These are phyloP conservation scores for Bretschneidera sinensis DNA, from an alignment of 345 rosid genomes.

Conservation along the genomic window DNA sequence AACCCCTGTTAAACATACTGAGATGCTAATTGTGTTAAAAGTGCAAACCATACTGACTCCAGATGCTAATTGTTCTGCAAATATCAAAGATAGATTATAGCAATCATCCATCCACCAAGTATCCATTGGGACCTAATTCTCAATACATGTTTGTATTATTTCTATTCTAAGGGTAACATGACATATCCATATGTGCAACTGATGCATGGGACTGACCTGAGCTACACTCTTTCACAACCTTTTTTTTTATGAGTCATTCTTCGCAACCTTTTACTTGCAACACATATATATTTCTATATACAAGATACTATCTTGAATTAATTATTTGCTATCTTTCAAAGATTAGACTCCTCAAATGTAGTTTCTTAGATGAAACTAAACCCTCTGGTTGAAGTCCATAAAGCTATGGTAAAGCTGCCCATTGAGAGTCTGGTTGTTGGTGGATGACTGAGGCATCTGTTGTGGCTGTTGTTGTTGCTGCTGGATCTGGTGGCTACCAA, in stretches of 20 bases:
- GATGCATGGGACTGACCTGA: not conserved
- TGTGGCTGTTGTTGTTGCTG: conserved; percentile 34
- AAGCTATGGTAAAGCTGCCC: conserved; percentile 42
- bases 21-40: too few species aligned
- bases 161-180: too few species aligned
- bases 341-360: too few species aligned
- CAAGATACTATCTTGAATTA: not conserved
- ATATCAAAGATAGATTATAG: not conserved
- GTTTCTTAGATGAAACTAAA: conserved; percentile 24
- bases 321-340: not conserved
- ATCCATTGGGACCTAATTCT: not conserved
- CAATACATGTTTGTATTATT: not conserved
- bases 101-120: not conserved
- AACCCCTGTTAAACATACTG: too few species aligned
- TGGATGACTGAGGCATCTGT: conserved; percentile 36
- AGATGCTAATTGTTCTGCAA: not conserved
- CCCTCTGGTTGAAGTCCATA: conserved; percentile 44
- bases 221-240: not conserved
- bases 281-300: not conserved
- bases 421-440: conserved; percentile 26
- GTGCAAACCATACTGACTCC: too few species aligned
- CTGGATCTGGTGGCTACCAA: conserved; percentile 38
- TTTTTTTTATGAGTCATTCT: too few species aligned
- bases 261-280: not conserved
- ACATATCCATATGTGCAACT: not conserved